phyloP scores from a whole-genome alignment of 805 yeast genomes.

The Osmozyma mogii region DNA sequence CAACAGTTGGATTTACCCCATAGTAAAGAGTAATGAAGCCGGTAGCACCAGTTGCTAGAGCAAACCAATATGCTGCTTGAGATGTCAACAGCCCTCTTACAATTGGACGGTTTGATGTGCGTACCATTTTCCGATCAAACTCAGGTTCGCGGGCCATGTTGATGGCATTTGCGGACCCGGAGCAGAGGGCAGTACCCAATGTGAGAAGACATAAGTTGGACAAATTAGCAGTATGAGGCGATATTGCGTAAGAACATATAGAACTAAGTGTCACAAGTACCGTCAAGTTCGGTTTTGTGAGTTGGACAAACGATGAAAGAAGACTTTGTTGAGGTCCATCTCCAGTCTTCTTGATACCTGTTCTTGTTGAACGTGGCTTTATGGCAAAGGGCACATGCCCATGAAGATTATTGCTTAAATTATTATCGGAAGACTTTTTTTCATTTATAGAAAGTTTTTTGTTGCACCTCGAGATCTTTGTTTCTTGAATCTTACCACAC shows the following conservation, averaged over 20 bases:
- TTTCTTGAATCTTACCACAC: too few relatives aligned
- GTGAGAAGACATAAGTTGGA: slow-evolving; percentile 76
- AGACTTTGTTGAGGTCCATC: slow-evolving; percentile 10
- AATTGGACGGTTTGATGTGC: slow-evolving; percentile 86
- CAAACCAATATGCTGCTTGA: slow-evolving; percentile 71
- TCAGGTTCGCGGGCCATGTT: slow-evolving; percentile 96
- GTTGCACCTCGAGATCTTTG: too few relatives aligned
- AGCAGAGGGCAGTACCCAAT: slow-evolving; percentile 76
- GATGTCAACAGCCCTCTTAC: slow-evolving; percentile 77
- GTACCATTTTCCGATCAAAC: slow-evolving; percentile 76
- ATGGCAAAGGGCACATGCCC: too few relatives aligned
- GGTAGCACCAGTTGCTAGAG: slow-evolving; percentile 59
- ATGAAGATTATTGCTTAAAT: too few relatives aligned
- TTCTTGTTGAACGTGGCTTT: background rate
- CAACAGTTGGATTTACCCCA: slow-evolving; percentile 86
- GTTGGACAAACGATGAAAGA: slow-evolving; percentile 57
- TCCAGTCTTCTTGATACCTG: too few relatives aligned
- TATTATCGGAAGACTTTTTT: too few relatives aligned
- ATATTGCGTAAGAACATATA: slow-evolving; percentile 89
- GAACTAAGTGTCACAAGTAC: slow-evolving; percentile 84
- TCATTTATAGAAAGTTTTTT: too few relatives aligned
- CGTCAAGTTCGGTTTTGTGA: slow-evolving; percentile 88
- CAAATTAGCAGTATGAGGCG: too few relatives aligned
- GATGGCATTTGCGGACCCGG: slow-evolving; percentile 94
- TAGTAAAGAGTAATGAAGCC: slow-evolving; percentile 63